Percentiles rank a stretch among this genome's conserved stretches.
These are phyloP conservation scores for Penicillium canescens DNA, from an alignment of 495 filamentous ascomycete genomes.

Conservation along the genomic window DNA sequence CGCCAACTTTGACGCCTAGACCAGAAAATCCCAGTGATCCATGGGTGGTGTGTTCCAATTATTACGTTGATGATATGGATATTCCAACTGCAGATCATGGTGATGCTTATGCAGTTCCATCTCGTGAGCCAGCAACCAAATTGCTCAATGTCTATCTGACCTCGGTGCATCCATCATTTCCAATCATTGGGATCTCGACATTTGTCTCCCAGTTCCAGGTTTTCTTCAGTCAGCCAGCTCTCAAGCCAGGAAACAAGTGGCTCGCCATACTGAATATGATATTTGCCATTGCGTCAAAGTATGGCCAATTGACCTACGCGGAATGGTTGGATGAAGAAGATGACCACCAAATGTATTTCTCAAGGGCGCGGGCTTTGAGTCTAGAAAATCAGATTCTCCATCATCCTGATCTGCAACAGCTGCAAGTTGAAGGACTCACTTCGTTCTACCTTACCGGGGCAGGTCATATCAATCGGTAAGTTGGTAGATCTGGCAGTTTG, in stretches of 20 bases:
- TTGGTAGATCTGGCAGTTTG: neutral
- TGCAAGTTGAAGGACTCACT: slow-evolving; percentile 58
- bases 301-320: slow-evolving; percentile 45
- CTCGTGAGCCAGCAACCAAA: slow-evolving; percentile 49
- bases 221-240: slow-evolving; percentile 40
- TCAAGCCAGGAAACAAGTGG: slow-evolving; percentile 48
- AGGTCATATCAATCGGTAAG: slow-evolving; percentile 61
- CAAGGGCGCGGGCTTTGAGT: slow-evolving; percentile 52
- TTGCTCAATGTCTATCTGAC: slow-evolving; percentile 59
- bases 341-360: slow-evolving; percentile 57
- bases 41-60: slow-evolving; percentile 36
- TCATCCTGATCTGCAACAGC: slow-evolving; percentile 56
- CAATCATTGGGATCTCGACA: slow-evolving; percentile 55
- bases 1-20: slow-evolving; percentile 27
- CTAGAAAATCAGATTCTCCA: slow-evolving; percentile 52
- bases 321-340: slow-evolving; percentile 47
- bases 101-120: slow-evolving; percentile 52
- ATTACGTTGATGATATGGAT: slow-evolving; percentile 54
- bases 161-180: slow-evolving; percentile 60
- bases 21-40: slow-evolving; percentile 27
- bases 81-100: slow-evolving; percentile 43
- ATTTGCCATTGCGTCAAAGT: slow-evolving; percentile 60
- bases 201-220: slow-evolving; percentile 54
- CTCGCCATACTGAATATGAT: slow-evolving; percentile 62
- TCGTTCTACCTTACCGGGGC: slow-evolving; percentile 60